Evolutionary conservation across 345 rosid genomes (phyloP), one percentile per base, ranked within the genome.

Genomic region (Linum lewisii): DNA sequence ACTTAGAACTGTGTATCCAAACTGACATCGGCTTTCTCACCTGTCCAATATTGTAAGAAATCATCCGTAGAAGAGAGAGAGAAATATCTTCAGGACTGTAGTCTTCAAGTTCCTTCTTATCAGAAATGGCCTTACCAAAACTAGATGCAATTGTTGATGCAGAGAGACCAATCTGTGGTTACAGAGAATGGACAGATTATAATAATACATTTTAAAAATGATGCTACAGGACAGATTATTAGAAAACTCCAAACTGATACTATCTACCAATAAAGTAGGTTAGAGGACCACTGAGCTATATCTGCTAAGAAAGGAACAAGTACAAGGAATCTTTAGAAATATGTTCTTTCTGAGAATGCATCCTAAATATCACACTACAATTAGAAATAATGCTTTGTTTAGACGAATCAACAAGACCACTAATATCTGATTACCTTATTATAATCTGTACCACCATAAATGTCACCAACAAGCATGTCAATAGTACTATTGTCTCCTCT

Each of bases 121-220:
- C 97, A 67, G 99, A 85, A 32, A 90, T 90, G 13, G 95, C 72
- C 81, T 94, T 94, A 66, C 99, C 99, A 72, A 94, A 94, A 75
- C 97, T 94, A 62, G 99, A 94, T 56, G 99, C 97, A 61, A 90
- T 94, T 25, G 97, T 90, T 73, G 99, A 85, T 61, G 99, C 96
- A 65, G 99, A 90, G 57, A 94, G 95, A 67, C 89, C 97, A 73
- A 90, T 90, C 97, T 90, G 75, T 22, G 26, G 61, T 14, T 24
- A 58, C 44, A 53, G 32, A 45, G 32, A 45, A 23, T 38, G 51
- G 7, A 11, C 4, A 63, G 38, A 42, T 58, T 22, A 56, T 1
- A 22, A 66, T 9, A n/a, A 32, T 19, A 20, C 22, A 53, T 53
- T 42, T 42, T 13, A 18, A 11, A 45, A 18, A 42, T 6, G 15